These are phyloP conservation scores for Maudiozyma pseudohumilis DNA, from an alignment of 805 yeast species.

Conservation along the genomic window DNA sequence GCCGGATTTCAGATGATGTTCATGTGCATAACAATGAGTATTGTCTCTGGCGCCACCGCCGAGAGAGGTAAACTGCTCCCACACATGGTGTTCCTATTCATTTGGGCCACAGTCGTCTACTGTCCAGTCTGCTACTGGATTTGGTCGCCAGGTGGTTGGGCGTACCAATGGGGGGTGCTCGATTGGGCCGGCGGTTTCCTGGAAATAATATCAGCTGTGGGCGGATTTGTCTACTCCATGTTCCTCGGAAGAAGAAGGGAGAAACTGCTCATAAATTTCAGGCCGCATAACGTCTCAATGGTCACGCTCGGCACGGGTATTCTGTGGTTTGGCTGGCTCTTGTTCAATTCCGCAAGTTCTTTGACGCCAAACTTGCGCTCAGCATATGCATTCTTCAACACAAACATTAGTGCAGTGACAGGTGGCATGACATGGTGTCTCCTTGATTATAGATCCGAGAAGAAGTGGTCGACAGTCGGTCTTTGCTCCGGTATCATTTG, in stretches of 20 bases:
- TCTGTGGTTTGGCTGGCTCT: slow-evolving; percentile 93
- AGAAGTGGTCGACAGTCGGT: slow-evolving; percentile 91
- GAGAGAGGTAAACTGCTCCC: slow-evolving; percentile 90
- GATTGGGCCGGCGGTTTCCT: slow-evolving; percentile 99
- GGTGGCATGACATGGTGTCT: slow-evolving; percentile 91
- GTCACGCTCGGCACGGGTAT: slow-evolving; percentile 81
- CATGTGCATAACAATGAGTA: slow-evolving; percentile 82
- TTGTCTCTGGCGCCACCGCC: slow-evolving; percentile 84
- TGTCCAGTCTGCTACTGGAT: slow-evolving; percentile 95
- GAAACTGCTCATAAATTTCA: slow-evolving; percentile 65
- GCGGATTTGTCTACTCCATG: slow-evolving; percentile 78
- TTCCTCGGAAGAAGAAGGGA: slow-evolving; percentile 74
- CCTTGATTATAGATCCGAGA: slow-evolving; percentile 78
- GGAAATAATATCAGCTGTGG: slow-evolving; percentile 83
- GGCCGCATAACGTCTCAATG: slow-evolving; percentile 92
- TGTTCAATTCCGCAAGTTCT: slow-evolving; percentile 89
- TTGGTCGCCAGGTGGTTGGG: slow-evolving; percentile 94
- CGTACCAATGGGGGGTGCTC: slow-evolving; percentile 78
- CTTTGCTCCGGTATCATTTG: slow-evolving; percentile 92
- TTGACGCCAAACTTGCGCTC: slow-evolving; percentile 74
- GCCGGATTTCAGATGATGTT: slow-evolving; percentile 88
- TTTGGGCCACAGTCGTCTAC: slow-evolving; percentile 87
- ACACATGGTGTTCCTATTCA: slow-evolving; percentile 66
- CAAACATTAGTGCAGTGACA: slow-evolving; percentile 79
- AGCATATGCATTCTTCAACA: slow-evolving; percentile 82